Evolutionary conservation across 306 rosid genomes (phyloP).

Genomic region (Glycine tomentella): DNA sequence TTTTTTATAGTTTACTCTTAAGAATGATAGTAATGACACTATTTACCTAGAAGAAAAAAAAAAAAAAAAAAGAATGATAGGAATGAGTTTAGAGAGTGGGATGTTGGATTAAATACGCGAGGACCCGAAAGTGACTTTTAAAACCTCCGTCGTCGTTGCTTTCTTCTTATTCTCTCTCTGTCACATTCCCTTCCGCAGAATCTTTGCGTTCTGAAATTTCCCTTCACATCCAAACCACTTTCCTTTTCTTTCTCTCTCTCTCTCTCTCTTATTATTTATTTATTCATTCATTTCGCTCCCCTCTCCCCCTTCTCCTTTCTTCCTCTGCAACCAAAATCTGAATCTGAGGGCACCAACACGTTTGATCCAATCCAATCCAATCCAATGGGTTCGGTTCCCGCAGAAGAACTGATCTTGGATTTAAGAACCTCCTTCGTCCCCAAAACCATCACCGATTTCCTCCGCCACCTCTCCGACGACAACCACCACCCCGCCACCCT

Average conservation of each 20-base stretch:
- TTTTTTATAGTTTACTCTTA: no score
- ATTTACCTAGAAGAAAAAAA: no score
- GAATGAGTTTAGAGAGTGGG: background rate
- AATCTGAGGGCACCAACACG: slow-evolving; percentile 9
- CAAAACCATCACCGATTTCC: slow-evolving; percentile 73
- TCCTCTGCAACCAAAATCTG: slow-evolving; percentile 5
- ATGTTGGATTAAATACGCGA: slow-evolving; percentile 69
- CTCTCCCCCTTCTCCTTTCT: background rate
- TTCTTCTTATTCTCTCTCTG: no score
- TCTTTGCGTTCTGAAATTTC: slow-evolving; percentile 58
- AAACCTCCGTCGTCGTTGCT: slow-evolving; percentile 54
- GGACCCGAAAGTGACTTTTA: slow-evolving; percentile 64
- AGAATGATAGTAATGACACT: no score
- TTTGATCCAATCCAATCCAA: no score
- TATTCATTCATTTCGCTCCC: background rate
- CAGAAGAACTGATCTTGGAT: slow-evolving; percentile 88
- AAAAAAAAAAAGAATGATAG: no score
- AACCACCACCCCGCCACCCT: slow-evolving; percentile 57
- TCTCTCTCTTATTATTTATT: background rate
- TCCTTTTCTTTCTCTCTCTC: no score
- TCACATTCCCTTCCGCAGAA: slow-evolving; percentile 47
- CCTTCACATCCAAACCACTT: slow-evolving; percentile 46
- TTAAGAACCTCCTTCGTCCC: slow-evolving; percentile 71
- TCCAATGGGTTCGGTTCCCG: slow-evolving; percentile 80
- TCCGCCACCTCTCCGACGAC: slow-evolving; percentile 54